phyloP scores from a whole-genome alignment of 1,284 basidiomycete genomes.

The Cystobasidiaceae sp. region DNA sequence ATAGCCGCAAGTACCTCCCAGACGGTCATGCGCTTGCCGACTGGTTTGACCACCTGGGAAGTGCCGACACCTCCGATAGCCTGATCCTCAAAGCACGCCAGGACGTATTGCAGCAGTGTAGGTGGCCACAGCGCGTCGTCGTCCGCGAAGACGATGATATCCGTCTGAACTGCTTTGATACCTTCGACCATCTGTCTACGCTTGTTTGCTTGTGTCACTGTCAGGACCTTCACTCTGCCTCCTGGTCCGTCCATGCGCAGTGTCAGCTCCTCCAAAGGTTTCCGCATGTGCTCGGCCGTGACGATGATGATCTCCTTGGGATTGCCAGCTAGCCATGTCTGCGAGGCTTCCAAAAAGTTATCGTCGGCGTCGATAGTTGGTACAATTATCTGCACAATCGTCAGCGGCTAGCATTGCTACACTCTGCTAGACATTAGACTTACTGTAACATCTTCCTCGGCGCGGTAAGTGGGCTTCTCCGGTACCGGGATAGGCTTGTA shows the following conservation, averaged over 20 bases:
- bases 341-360: constrained; percentile 70
- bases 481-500: constrained; percentile 81
- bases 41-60: constrained; percentile 76
- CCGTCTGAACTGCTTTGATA: constrained; percentile 78
- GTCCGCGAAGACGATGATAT: constrained; percentile 90
- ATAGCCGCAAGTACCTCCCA: constrained; percentile 92
- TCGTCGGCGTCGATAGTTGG: constrained; percentile 91
- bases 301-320: constrained; percentile 91
- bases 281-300: constrained; percentile 83
- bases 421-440: too few species aligned
- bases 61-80: constrained; percentile 86
- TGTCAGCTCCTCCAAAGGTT: constrained; percentile 77
- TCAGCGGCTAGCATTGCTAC: background rate
- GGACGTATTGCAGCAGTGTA: constrained; percentile 71
- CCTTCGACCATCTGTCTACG: constrained; percentile 87
- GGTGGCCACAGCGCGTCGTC: constrained; percentile 93
- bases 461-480: constrained; percentile 78
- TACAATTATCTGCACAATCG: constrained; percentile 55
- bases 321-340: constrained; percentile 80
- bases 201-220: constrained; percentile 87
- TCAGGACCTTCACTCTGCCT: constrained; percentile 66
- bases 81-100: constrained; percentile 90
- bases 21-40: constrained; percentile 71
- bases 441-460: constrained; percentile 85
- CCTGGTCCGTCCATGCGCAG: constrained; percentile 72